A percentile compares a stretch with the other conserved stretches of the same genome.
These are phyloP conservation scores for Ceratobasidium theobromae DNA, from an alignment of 1,284 basidiomycete genomes.

Conservation along the genomic window DNA sequence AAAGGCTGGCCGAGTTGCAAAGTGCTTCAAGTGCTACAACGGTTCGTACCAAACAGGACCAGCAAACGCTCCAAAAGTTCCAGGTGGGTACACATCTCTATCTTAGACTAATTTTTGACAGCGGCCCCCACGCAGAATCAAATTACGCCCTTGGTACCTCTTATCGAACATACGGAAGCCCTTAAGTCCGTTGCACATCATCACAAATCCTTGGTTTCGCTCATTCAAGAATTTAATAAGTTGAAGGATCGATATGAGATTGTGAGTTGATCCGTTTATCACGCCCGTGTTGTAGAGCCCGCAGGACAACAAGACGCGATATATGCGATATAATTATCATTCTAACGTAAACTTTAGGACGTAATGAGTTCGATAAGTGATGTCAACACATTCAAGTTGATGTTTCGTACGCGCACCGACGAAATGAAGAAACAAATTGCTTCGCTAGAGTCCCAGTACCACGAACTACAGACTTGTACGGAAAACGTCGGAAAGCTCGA, in stretches of 20 bases:
- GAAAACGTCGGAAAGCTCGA: background rate
- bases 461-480: background rate
- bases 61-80: background rate
- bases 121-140: background rate
- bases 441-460: background rate
- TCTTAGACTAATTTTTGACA: background rate
- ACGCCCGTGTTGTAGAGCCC: no score
- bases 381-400: no score
- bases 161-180: background rate
- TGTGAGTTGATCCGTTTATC: no score
- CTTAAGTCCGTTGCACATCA: background rate
- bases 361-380: no score
- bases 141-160: background rate
- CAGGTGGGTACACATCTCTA: background rate
- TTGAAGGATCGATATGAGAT: background rate
- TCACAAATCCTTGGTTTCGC: background rate
- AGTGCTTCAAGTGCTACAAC: background rate
- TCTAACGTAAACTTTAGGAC: no score
- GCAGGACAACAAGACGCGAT: no score
- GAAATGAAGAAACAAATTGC: background rate
- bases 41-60: background rate
- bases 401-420: background rate
- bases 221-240: background rate
- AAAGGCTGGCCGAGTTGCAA: background rate
- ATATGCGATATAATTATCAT: no score